Conservation (phyloP, 495 filamentous ascomycete genomes). For the Penicillium cataractarum region DNA sequence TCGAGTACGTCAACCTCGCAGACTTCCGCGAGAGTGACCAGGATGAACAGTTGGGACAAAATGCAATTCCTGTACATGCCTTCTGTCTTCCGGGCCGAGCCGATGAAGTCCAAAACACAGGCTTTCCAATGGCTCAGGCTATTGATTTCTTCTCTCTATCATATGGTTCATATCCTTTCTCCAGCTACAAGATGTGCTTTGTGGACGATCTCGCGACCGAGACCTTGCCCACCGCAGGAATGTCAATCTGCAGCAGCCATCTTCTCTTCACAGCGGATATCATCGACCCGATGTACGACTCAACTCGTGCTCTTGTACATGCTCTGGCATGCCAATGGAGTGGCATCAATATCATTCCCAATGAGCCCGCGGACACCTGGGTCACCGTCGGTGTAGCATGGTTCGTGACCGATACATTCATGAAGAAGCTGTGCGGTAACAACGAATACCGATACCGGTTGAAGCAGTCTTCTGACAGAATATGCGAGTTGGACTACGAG, state of each 20-base stretch:
- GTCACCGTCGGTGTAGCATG: conserved; percentile 87
- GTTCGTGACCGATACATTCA: conserved; percentile 91
- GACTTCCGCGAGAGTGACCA: conserved; percentile 88
- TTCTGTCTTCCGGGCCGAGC: conserved; percentile 85
- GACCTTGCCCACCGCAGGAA: conserved; percentile 72
- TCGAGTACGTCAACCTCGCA: conserved; percentile 87
- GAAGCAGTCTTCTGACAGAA: conserved; percentile 78
- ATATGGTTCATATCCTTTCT: conserved; percentile 85
- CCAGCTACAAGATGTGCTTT: conserved; percentile 88
- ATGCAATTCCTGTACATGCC: conserved; percentile 80
- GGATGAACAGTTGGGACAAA: conserved; percentile 83
- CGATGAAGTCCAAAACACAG: conserved; percentile 82
- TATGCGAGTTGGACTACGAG: conserved; percentile 78
- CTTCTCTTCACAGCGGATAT: conserved; percentile 82
- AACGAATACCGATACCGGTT: conserved; percentile 93
- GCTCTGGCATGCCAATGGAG: conserved; percentile 92
- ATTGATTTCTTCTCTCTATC: conserved; percentile 85
- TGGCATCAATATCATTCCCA: conserved; percentile 84
- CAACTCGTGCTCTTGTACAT: conserved; percentile 76
- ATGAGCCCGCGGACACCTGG: conserved; percentile 82
- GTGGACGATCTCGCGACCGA: conserved; percentile 83
- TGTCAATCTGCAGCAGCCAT: conserved; percentile 85
- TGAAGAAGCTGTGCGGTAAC: conserved; percentile 86
- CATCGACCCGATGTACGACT: conserved; percentile 77
- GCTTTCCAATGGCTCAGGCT: conserved; percentile 72